These are phyloP conservation scores for Hypomontagnella submonticulosa DNA, from an alignment of 495 filamentous ascomycete species.

Conservation along the genomic window DNA sequence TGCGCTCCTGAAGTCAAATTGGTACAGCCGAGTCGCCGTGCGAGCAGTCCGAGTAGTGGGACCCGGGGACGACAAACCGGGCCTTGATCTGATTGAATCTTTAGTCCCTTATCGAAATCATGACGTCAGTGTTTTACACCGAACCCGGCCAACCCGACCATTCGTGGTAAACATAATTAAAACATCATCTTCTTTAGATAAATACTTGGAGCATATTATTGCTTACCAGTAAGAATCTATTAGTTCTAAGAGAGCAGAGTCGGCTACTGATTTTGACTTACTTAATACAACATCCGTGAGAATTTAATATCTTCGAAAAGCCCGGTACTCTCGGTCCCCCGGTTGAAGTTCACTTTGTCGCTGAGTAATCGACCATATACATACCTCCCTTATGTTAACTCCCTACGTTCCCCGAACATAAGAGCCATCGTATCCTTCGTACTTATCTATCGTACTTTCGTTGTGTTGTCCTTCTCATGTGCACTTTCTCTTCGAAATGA, in stretches of 20 bases:
- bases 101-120: slow-evolving; percentile 11
- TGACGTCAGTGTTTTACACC: slow-evolving; percentile 22
- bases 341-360: slow-evolving; percentile 10
- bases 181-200: neutral
- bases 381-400: neutral
- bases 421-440: neutral
- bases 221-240: too few relatives aligned
- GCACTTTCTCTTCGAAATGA: slow-evolving; percentile 26
- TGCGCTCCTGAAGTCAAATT: too few relatives aligned
- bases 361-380: slow-evolving; percentile 31
- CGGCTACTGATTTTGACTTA: too few relatives aligned
- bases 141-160: slow-evolving; percentile 16
- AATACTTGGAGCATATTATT: too few relatives aligned
- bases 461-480: neutral
- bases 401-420: neutral
- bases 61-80: slow-evolving; percentile 8
- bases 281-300: too few relatives aligned
- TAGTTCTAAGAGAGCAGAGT: too few relatives aligned
- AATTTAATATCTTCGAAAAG: neutral
- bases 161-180: neutral
- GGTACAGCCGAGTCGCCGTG: too few relatives aligned
- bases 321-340: neutral
- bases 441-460: neutral
- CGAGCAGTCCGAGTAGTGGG: too few relatives aligned
- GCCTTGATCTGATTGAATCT: slow-evolving; percentile 7